Evolutionary conservation across 1,284 basidiomycete genomes (phyloP), one percentile per base, ranked within the genome.

Genomic region (Leccinum huronense): DNA sequence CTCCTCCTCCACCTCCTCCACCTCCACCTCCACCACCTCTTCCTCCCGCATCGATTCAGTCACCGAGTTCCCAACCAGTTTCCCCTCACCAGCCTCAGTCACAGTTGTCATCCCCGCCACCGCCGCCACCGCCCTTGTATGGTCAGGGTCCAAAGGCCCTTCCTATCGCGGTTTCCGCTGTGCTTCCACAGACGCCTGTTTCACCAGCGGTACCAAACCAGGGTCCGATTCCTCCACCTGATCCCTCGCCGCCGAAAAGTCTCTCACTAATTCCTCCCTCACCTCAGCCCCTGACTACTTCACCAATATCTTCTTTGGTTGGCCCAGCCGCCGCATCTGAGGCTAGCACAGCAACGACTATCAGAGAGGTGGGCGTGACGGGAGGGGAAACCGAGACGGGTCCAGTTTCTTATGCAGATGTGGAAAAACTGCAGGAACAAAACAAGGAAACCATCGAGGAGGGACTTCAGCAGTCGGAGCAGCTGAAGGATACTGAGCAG

Each of bases 41-140:
- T 3, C 74, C 65, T 6, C 72, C 66, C 5, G 63, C 68, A 6
- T 55, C 59, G 1, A 30, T 66, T 51, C 72, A 63, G n/a, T 33
- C 62, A 9, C 70, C 65, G 56, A 68, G 63, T 9, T 66, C 63
- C 5, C 62, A 68, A 14, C 55, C 62, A 38, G 23, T 63, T 58
- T 11, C 45, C 19, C 58, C 56, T 54, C 66, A 61, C n/a, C 73
- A 67, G 5, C 31, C 64, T 19, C 73, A 59, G 23, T 59, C 60
- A 13, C 59, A 66, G 58, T 65, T 73, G 36, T 64, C 72, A 1
- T 62, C 64, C 0, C 69, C 67, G 0, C 71, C 65, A 0, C 64
- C 69, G 0, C 70, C 71, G 0, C 70, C 68, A 0, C 65, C 65
- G 0, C 60, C 36, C 13, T 55, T 65, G 36, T 19, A 62, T 54